phyloP scores from a whole-genome alignment of 2,329 filamentous ascomycete genomes.

The Fusarium pseudocircinatum region DNA sequence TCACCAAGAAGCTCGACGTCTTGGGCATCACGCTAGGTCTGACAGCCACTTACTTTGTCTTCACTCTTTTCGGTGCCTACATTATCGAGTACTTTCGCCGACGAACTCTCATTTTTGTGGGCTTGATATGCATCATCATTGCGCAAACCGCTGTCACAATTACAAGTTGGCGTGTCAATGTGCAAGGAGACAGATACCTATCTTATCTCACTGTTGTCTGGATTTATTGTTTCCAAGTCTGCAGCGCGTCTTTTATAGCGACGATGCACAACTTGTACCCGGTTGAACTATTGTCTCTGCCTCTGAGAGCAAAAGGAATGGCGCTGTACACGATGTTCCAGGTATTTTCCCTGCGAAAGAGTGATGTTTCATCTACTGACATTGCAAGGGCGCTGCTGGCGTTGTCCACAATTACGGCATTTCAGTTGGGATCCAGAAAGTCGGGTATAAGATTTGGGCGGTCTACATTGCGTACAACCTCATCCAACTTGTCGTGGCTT shows the following conservation, averaged over 20 bases:
- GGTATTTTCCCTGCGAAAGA: background rate
- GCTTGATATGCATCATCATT: conserved; percentile 27
- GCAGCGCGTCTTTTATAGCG: conserved; percentile 38
- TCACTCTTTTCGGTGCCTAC: conserved; percentile 34
- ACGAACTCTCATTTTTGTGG: conserved; percentile 33
- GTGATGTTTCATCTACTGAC: rapidly evolving
- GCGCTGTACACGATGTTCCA: conserved; percentile 39
- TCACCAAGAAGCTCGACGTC: conserved; percentile 23
- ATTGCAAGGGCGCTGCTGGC: conserved; percentile 26
- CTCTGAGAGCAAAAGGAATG: conserved; percentile 39
- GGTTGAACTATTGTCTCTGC: conserved; percentile 34
- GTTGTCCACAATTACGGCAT: conserved; percentile 39
- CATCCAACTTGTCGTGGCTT: conserved; percentile 27
- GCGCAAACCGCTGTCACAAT: conserved; percentile 37
- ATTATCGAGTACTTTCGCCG: conserved; percentile 34
- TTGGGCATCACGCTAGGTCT: conserved; percentile 34
- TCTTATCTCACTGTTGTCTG: conserved; percentile 31
- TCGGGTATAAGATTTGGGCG: conserved; percentile 39
- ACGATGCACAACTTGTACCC: conserved; percentile 41
- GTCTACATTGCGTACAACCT: conserved; percentile 37
- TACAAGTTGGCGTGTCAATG: conserved; percentile 30
- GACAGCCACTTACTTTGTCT: conserved; percentile 37
- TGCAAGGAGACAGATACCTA: background rate
- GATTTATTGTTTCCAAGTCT: conserved; percentile 38
- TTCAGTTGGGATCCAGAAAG: conserved; percentile 28